phyloP scores from a whole-genome alignment of 1,284 basidiomycete species.

The Coniferiporia weirii region DNA sequence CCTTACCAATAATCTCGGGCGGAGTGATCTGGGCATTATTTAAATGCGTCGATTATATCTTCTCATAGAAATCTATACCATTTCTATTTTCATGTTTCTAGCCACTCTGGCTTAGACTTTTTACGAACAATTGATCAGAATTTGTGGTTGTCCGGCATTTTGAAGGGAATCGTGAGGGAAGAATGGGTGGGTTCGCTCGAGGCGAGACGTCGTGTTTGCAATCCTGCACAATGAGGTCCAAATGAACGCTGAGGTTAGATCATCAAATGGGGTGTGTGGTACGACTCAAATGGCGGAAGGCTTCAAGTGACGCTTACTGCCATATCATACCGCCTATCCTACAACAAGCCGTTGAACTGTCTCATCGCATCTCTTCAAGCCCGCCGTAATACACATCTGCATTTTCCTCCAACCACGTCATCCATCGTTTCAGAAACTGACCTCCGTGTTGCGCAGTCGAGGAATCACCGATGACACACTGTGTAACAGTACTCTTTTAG shows the following conservation, averaged over 20 bases:
- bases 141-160: no score
- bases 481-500: not conserved
- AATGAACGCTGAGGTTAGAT: no score
- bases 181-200: no score
- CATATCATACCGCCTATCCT: no score
- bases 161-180: no score
- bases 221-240: no score
- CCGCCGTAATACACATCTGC: constrained; percentile 78
- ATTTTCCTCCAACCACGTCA: constrained; percentile 83
- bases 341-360: not conserved
- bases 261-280: no score
- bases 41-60: constrained; percentile 32
- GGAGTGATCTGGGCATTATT: constrained; percentile 74
- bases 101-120: no score
- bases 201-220: no score
- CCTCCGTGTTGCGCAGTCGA: constrained; percentile 83
- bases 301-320: no score
- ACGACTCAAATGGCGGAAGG: no score
- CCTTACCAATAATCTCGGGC: constrained; percentile 87
- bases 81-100: not conserved
- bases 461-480: constrained; percentile 91
- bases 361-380: constrained; percentile 9
- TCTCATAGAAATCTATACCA: constrained; percentile 3
- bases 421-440: constrained; percentile 81
- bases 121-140: no score